Conservation (phyloP, 2,329 filamentous ascomycete genomes). For the Mycosphaerella arachidis region DNA sequence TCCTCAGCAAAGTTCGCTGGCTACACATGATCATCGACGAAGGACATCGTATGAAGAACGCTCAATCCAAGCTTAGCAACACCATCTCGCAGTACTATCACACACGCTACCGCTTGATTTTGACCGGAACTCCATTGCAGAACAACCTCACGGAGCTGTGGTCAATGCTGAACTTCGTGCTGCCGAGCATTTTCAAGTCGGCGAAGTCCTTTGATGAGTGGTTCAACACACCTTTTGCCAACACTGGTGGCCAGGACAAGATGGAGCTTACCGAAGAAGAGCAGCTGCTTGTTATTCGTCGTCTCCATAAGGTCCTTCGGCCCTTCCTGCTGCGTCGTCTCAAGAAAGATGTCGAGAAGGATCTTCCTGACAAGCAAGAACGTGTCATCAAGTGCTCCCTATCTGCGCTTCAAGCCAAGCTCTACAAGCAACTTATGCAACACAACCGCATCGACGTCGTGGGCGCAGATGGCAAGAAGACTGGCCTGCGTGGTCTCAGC, state of each 20-base stretch:
- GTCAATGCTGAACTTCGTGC: constrained; percentile 96
- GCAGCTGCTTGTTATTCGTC: constrained; percentile 93
- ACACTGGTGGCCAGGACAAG: constrained; percentile 95
- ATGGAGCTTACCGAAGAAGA: constrained; percentile 99
- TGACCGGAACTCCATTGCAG: constrained; percentile 94
- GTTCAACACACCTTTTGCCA: constrained; percentile 99
- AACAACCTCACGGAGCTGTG: constrained; percentile 96
- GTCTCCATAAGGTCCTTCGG: constrained; percentile 93
- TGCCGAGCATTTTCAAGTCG: constrained; percentile 98
- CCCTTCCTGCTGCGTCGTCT: constrained; percentile 96
- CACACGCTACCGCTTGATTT: constrained; percentile 90
- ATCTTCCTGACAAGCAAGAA: constrained; percentile 96
- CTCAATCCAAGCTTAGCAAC: constrained; percentile 89
- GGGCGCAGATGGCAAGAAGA: constrained; percentile 94
- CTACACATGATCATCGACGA: constrained; percentile 99
- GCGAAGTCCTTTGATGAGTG: constrained; percentile 98
- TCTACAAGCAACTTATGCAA: constrained; percentile 96
- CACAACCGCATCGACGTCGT: constrained; percentile 93
- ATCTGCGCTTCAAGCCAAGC: constrained; percentile 83
- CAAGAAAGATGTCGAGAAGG: constrained; percentile 99
- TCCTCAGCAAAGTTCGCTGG: constrained; percentile 98
- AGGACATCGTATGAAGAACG: constrained; percentile 99
- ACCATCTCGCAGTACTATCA: constrained; percentile 94
- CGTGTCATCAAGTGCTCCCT: constrained; percentile 99
- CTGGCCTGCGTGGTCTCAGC: constrained; percentile 86